Evolutionary conservation across 176 grass and related monocot genomes (phyloP), one percentile per base, ranked within the genome.

Genomic region (Avena insularis): DNA sequence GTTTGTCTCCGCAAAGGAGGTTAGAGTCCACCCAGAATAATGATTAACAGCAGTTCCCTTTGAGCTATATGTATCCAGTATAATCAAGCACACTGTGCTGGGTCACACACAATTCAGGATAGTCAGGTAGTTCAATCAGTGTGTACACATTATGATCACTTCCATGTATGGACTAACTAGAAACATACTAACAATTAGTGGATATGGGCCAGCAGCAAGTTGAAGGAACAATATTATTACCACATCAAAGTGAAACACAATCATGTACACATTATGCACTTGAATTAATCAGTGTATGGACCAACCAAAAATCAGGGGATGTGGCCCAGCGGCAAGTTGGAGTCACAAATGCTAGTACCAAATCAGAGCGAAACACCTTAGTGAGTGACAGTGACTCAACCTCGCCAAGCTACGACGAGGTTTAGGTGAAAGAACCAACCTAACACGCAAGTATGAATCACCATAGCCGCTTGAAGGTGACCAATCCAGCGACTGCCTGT

Each of bases 271-370:
- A 33, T 66, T 66, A 66, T 66, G 63, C 12, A 15, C 5, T 67
- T 35, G 14, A 67, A 67, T 35, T 35, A 67, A 57, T 57, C 16
- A 57, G 16, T 57, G 54, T 19, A 19, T 19, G 54, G 54, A 57
- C 54, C 54, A 57, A 57, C 54, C 15, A 57, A 57, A 9, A n/a
- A 62, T 68, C 75, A 35, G 19, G 45, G 47, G 74, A 85, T 67
- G 45, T 54, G 61, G 19, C 23, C 4, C 19, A 56, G 65, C 66
- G 54, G 81, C 31, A 57, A 83, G 51, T 16, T 79, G 33, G 15
- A 20, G 9, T 13, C 40, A 12, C 55, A 46, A 59, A 43, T 43
- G 40, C 40, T 66, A 25, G 20, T 61, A 79, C 56, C 56, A 46
- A 46, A 75, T 31, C 72, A 75, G 25, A 50, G 47, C 9, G 72